These are phyloP conservation scores for Iberis pinnata DNA, from an alignment of 345 rosid genomes.

Conservation along the genomic window DNA sequence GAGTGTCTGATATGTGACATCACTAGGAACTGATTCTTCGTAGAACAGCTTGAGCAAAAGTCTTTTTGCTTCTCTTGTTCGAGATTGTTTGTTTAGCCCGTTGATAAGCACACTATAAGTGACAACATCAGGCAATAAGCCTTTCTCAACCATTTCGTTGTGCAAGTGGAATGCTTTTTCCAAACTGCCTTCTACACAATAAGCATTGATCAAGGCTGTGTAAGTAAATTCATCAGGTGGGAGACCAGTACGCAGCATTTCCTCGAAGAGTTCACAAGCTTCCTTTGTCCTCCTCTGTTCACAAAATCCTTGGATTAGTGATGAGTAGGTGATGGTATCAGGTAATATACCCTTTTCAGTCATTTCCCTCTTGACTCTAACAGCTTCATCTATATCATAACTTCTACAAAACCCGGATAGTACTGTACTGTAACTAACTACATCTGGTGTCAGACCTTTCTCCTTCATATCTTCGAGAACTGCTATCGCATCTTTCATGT, in stretches of 20 bases:
- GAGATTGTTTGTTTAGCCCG: constrained; percentile 78
- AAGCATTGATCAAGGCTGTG: constrained; percentile 65
- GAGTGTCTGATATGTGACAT: constrained; percentile 56
- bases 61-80: constrained; percentile 73
- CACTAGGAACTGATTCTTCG: constrained; percentile 60
- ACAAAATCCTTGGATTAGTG: constrained; percentile 71
- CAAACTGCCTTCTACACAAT: constrained; percentile 61
- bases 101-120: constrained; percentile 83
- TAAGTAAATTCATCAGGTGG: constrained; percentile 66
- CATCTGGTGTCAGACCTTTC: constrained; percentile 61
- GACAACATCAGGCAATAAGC: constrained; percentile 74
- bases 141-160: constrained; percentile 68
- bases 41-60: constrained; percentile 75
- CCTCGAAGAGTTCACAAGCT: constrained; percentile 64
- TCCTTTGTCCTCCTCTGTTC: constrained; percentile 56
- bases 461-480: constrained; percentile 47
- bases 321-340: constrained; percentile 64
- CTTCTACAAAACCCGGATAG: constrained; percentile 61
- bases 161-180: constrained; percentile 55
- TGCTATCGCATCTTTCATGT: constrained; percentile 52
- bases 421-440: constrained; percentile 76
- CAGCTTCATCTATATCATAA: constrained; percentile 55
- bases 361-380: constrained; percentile 57
- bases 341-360: constrained; percentile 49
- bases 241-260: constrained; percentile 50